phyloP scores from a whole-genome alignment of 208 protist genomes.

The Naegleria fowleri region DNA sequence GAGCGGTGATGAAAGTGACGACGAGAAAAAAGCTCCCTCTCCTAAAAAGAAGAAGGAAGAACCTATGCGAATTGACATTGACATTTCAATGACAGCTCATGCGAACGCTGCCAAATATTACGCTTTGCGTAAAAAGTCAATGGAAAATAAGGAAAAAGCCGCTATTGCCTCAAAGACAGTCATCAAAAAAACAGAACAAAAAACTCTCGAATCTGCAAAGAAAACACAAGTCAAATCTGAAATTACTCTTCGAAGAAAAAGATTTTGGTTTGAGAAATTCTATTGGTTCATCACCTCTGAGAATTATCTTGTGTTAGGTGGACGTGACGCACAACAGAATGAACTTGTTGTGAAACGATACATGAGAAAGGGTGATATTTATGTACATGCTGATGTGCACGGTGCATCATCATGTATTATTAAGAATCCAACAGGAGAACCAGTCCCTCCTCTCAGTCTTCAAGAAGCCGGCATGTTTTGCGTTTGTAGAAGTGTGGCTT shows the following conservation, averaged over 20 bases:
- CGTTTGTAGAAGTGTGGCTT: conserved; percentile 82
- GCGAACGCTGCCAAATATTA: conserved; percentile 89
- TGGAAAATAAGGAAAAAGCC: conserved; percentile 74
- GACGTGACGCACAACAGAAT: conserved; percentile 87
- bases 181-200: conserved; percentile 37
- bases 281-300: conserved; percentile 91
- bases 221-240: conserved; percentile 48
- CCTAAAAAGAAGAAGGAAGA: not conserved
- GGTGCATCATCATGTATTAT: conserved; percentile 82
- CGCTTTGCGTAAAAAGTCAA: conserved; percentile 63
- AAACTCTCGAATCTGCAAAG: conserved; percentile 5
- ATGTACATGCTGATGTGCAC: conserved; percentile 89
- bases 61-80: conserved; percentile 73
- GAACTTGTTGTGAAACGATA: conserved; percentile 80
- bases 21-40: conserved; percentile 29
- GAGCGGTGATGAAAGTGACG: conserved; percentile 13
- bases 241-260: conserved; percentile 73
- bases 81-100: conserved; percentile 78
- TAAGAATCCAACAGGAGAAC: conserved; percentile 63
- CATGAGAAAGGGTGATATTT: conserved; percentile 75
- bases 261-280: conserved; percentile 97
- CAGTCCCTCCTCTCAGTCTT: conserved; percentile 59
- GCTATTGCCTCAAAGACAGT: conserved; percentile 64
- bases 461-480: conserved; percentile 77
- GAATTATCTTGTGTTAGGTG: conserved; percentile 88